Evolutionary conservation across 2,329 filamentous ascomycete species (phyloP), one percentile per base, ranked within the genome.

Genomic region (Cytospora paraplurivora): DNA sequence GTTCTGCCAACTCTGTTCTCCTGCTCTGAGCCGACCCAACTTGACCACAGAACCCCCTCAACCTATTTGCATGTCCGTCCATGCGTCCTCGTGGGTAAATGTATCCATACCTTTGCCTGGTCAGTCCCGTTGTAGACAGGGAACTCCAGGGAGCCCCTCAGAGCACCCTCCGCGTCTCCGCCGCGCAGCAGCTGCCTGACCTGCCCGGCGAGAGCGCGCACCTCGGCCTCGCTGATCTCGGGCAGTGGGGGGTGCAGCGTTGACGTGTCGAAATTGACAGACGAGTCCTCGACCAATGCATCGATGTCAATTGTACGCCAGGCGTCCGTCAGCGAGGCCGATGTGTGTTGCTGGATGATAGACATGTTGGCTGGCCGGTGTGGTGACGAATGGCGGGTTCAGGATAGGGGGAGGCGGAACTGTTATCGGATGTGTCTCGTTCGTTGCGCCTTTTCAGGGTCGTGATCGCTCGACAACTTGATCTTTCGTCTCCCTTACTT

Each of bases 291-390:
- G 76, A 95, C 91, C 71, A 96, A 85, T 70, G 89, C 88, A 76
- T 97, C 93, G 76, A 97, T 90, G 84, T 97, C 92, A 83, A 97
- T 95, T 69, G 92, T 97, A 77, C 93, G 91, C 86, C 86, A 89
- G 73, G 85, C 83, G 70, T 89, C 86, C 76, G 79, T 79, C 62
- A 89, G 81, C 69, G 85, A 81, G 62, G 84, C 82, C 64, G 79
- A 77, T 57, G 82, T 85, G 77, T 87, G 83, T 74, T 88, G 85
- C 74, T 88, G 86, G 70, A 88, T 88, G 72, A 89, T 87, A 59
- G 86, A 89, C 86, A 89, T 88, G 56, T 61, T 70, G 19, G 52
- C 34, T 55, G 27, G 38, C 32, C 21, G 27, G 38, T 27, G 19
- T 27, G 37, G 62, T 35, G 50, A 33, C 10, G 35, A 34, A 44